Evolutionary conservation across 2,329 filamentous ascomycete genomes (phyloP), one percentile per base, ranked within the genome.

Genomic region (Capronia epimyces): DNA sequence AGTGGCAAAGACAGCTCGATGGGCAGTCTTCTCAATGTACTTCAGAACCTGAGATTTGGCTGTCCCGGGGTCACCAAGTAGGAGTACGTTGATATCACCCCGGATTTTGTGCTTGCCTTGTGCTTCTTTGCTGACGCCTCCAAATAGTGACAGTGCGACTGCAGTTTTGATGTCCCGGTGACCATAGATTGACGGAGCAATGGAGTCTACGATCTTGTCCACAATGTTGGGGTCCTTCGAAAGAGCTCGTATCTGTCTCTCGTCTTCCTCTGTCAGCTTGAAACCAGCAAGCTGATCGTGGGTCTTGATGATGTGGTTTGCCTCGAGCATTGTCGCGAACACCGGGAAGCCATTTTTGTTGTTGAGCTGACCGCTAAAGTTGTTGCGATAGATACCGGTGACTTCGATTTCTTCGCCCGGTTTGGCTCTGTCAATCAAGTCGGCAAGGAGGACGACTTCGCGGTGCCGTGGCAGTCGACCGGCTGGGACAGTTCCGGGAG

Each of bases 291-390:
- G 83, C 71, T 98, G 90, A 67, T 98, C 93, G 66, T 98, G 93
- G 0, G 91, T 85, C 70, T 98, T 98, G 70, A 97, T 84, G 3
- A 97, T 83, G 61, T 98, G 90, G 70, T 98, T 98, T 21, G 94
- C 94, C 69, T 98, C 93, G 3, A 98, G 79, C 52, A 98, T 93
- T 0, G 93, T 98, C 3, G 93, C 91, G 69, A 98, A 98, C 29
- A 98, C 93, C 0, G 93, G 93, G 72, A 98, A 97, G 3, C 93
- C 93, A 65, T 97, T 98, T 65, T 93, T 91, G 74, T 96, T 97
- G 73, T 98, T 98, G 48, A 98, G 79, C 62, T 95, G 89, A 2
- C 93, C 90, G 67, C 97, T 91, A 65, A 96, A 98, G 72, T 94
- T 97, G 75, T 98, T 98, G 62, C 89, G 85, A 72, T 98, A 98